Percentiles rank a stretch among this genome's conserved stretches.
Conservation (phyloP, 73 alveolate species). For the Tetrahymena borealis region DNA sequence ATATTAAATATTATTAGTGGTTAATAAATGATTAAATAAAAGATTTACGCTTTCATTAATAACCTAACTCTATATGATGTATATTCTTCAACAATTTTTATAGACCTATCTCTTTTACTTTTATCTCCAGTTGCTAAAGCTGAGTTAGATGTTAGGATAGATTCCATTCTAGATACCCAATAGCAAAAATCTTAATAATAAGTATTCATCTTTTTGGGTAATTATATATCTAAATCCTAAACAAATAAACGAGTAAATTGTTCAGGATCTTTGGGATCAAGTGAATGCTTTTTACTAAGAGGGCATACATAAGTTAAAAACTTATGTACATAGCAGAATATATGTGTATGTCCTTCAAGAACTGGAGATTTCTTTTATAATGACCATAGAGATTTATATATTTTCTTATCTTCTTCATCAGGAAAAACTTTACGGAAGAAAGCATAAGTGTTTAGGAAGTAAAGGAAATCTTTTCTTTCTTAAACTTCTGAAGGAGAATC, state of each 20-base stretch:
- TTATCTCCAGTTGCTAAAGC: slow-evolving; percentile 21
- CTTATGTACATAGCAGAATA: slow-evolving; percentile 60
- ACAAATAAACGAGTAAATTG: slow-evolving; percentile 4
- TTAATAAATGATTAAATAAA: neutral
- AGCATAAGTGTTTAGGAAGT: slow-evolving; percentile 63
- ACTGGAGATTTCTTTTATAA: slow-evolving; percentile 64
- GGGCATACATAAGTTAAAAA: slow-evolving; percentile 67
- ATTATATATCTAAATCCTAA: slow-evolving; percentile 21
- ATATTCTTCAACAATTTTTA: slow-evolving; percentile 14
- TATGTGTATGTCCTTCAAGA: slow-evolving; percentile 57
- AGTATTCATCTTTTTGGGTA: slow-evolving; percentile 7
- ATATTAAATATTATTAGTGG: neutral
- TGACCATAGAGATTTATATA: slow-evolving; percentile 74
- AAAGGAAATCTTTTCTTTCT: slow-evolving; percentile 55
- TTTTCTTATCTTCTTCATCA: slow-evolving; percentile 49
- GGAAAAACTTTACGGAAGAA: slow-evolving; percentile 61
- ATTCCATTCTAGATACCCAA: slow-evolving; percentile 47
- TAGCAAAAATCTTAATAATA: slow-evolving; percentile 27
- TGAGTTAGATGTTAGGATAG: slow-evolving; percentile 26
- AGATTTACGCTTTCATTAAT: neutral
- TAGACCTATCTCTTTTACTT: slow-evolving; percentile 25
- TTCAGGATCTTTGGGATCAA: slow-evolving; percentile 78
- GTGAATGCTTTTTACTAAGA: slow-evolving; percentile 54
- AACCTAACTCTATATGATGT: slow-evolving; percentile 17
- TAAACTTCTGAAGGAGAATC: slow-evolving; percentile 51